Evolutionary conservation across 2,329 filamentous ascomycete species (phyloP).

Genomic region (Cyphellophora attinorum): DNA sequence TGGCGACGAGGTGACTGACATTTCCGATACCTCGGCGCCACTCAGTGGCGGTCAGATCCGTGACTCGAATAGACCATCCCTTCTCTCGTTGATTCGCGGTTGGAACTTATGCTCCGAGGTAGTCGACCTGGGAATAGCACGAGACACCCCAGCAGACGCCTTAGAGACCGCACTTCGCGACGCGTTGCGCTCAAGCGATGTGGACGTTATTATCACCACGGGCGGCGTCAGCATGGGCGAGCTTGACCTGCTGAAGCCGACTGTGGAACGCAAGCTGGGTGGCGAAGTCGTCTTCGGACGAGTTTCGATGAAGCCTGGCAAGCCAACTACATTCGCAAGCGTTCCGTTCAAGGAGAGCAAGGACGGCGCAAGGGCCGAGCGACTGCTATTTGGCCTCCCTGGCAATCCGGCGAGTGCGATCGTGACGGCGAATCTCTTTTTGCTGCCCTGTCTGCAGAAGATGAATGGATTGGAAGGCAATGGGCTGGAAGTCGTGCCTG

Average conservation of each 20-base stretch:
- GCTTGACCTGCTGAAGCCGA: constrained; percentile 90
- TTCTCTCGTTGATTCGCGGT: constrained; percentile 65
- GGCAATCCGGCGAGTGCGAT: constrained; percentile 90
- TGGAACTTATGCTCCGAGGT: constrained; percentile 60
- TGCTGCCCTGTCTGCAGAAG: constrained; percentile 75
- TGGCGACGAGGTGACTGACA: constrained; percentile 83
- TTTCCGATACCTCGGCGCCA: constrained; percentile 48
- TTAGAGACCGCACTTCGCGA: constrained; percentile 70
- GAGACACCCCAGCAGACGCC: constrained; percentile 46
- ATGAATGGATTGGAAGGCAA: constrained; percentile 51
- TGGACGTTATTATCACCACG: constrained; percentile 80
- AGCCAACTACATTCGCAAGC: constrained; percentile 93
- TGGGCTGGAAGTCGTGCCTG: constrained; percentile 64
- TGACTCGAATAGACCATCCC: constrained; percentile 83
- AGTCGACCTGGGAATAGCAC: constrained; percentile 75
- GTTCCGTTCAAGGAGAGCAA: constrained; percentile 50
- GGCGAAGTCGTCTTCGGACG: constrained; percentile 94
- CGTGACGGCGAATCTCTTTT: constrained; percentile 89
- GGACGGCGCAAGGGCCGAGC: constrained; percentile 46
- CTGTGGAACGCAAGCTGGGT: constrained; percentile 78
- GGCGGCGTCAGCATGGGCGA: constrained; percentile 98
- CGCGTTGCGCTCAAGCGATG: constrained; percentile 51
- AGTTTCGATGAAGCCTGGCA: constrained; percentile 95
- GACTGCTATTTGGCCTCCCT: constrained; percentile 78
- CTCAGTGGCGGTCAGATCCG: constrained; percentile 76